Conservation (phyloP, 768 basidiomycete genomes). For the Leccinum pellstonianum region DNA sequence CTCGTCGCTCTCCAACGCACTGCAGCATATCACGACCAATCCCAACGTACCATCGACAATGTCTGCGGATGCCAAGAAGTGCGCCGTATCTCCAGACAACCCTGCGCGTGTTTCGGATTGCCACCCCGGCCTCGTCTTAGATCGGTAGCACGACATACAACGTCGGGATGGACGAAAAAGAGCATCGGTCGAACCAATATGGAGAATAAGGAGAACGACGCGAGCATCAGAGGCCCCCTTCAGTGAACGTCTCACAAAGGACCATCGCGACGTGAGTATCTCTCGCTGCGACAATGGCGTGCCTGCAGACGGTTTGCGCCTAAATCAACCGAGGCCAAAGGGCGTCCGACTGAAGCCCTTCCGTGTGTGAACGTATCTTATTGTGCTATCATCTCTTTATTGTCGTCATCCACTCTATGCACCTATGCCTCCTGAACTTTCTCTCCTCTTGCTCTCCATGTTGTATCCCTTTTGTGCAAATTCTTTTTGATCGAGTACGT, state of each 20-base stretch:
- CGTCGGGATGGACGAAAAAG: slow-evolving; percentile 65
- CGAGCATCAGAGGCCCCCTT: slow-evolving; percentile 2
- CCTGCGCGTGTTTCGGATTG: slow-evolving; percentile 24
- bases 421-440: slow-evolving; percentile 22
- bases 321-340: slow-evolving; percentile 46
- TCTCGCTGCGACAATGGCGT: background rate
- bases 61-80: slow-evolving; percentile 36
- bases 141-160: slow-evolving; percentile 54
- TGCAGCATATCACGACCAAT: slow-evolving; percentile 48
- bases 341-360: slow-evolving; percentile 4
- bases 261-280: slow-evolving; percentile 54
- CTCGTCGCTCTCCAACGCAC: slow-evolving; percentile 28
- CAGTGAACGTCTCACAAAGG: slow-evolving; percentile 32
- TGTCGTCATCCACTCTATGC: slow-evolving; percentile 25
- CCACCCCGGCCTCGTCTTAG: slow-evolving; percentile 49
- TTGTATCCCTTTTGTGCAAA: slow-evolving; percentile 16
- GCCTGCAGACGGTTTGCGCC: slow-evolving; percentile 40
- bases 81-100: slow-evolving; percentile 29
- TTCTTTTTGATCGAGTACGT: background rate
- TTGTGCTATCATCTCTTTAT: background rate
- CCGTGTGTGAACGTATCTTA: background rate
- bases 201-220: slow-evolving; percentile 57
- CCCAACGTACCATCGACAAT: slow-evolving; percentile 35
- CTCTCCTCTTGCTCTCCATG: slow-evolving; percentile 15
- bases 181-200: slow-evolving; percentile 48